Conservation (phyloP, 306 rosid species). For the Styphnolobium japonicum region DNA sequence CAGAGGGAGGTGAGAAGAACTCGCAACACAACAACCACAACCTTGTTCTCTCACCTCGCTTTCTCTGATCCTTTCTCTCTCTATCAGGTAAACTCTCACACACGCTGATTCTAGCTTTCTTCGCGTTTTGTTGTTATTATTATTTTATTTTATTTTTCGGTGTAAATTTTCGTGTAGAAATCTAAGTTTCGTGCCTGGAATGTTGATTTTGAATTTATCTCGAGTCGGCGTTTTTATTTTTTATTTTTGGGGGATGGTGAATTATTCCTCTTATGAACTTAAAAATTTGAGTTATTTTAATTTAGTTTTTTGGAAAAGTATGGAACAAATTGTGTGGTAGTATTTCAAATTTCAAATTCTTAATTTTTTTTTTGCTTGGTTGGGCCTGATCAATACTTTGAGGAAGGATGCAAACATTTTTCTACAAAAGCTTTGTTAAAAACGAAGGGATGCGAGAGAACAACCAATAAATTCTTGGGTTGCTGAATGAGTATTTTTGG, state of each 20-base stretch:
- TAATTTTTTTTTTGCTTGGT: too few species aligned
- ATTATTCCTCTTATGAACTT: not conserved
- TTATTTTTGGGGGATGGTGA: not conserved
- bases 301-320: not conserved
- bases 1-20: slow-evolving; percentile 42
- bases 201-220: not conserved
- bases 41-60: slow-evolving; percentile 29
- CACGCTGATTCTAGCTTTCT: not conserved
- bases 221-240: not conserved
- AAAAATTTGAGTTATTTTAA: not conserved
- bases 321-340: not conserved
- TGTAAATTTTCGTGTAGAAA: not conserved
- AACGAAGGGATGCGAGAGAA: not conserved
- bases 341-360: not conserved
- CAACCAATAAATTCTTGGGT: not conserved
- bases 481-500: not conserved
- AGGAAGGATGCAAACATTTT: not conserved
- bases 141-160: not conserved
- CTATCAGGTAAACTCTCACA: slow-evolving; percentile 33
- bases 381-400: not conserved
- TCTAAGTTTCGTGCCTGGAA: not conserved
- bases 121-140: not conserved
- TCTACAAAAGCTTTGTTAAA: not conserved
- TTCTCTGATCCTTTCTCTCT: slow-evolving; percentile 26
- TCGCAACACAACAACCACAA: not conserved